Evolutionary conservation across 2,329 filamentous ascomycete species (phyloP).

Genomic region (Pseudocercospora crystallina): DNA sequence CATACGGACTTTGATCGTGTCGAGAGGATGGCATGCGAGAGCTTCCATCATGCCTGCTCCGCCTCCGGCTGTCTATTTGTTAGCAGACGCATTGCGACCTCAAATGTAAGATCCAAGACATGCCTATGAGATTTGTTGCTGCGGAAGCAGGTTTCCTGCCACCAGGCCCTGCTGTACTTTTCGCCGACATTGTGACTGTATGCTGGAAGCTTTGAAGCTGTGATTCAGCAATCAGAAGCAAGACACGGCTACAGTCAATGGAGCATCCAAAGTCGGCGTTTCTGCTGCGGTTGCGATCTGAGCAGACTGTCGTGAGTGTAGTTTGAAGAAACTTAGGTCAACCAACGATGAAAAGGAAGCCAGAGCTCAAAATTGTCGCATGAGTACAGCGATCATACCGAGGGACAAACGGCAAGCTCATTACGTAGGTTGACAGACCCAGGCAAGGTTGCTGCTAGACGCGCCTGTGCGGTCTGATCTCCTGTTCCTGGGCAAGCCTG

Average conservation of each 20-base stretch:
- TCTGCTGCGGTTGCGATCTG: no score
- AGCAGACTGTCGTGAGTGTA: constrained; percentile 1
- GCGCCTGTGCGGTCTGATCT: constrained; percentile 21
- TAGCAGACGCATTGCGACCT: constrained; percentile 11
- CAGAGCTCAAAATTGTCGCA: constrained; percentile 24
- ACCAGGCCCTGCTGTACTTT: constrained; percentile 55
- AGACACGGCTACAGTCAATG: no score
- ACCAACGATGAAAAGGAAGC: constrained; percentile 3
- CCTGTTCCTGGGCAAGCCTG: constrained; percentile 24
- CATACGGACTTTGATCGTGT: constrained; percentile 99
- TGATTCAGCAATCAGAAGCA: not conserved
- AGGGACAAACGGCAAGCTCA: constrained; percentile 21
- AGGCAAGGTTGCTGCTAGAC: constrained; percentile 19
- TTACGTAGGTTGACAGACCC: constrained; percentile 28
- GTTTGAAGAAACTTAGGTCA: no score
- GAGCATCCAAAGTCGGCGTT: not conserved
- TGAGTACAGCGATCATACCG: constrained; percentile 21
- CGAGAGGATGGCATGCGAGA: constrained; percentile 88
- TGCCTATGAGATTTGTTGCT: constrained; percentile 88
- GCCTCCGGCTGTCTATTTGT: constrained; percentile 70
- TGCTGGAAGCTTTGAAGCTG: no score
- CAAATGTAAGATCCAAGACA: not conserved
- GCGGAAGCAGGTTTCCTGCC: constrained; percentile 78
- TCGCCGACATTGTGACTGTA: constrained; percentile 56
- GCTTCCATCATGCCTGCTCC: constrained; percentile 99